Percentiles rank a stretch among this genome's conserved stretches.
Conservation (phyloP, 2,329 filamentous ascomycete species). For the Aspergillus neotritici region DNA sequence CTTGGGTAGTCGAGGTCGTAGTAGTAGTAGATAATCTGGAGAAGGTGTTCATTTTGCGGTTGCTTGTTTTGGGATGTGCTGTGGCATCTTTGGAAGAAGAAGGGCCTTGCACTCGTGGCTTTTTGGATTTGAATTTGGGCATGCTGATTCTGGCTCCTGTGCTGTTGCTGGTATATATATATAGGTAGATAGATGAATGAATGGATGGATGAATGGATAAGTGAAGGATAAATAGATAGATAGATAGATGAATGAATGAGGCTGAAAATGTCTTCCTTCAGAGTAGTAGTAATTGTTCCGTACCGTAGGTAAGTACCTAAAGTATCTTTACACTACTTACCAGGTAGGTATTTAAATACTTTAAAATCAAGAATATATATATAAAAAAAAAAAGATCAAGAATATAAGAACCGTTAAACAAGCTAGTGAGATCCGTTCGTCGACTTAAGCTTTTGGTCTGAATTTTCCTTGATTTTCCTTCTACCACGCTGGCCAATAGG, state of each 20-base stretch:
- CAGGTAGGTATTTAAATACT: neutral
- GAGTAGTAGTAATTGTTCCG: too few species aligned
- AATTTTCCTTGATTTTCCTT: neutral
- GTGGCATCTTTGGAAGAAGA: neutral
- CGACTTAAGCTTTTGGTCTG: too few species aligned
- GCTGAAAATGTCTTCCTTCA: too few species aligned
- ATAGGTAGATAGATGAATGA: neutral
- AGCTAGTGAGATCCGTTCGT: too few species aligned
- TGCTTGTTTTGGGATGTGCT: conserved; percentile 7
- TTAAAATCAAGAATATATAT: neutral
- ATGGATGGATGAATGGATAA: too few species aligned
- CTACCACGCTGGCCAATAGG: neutral
- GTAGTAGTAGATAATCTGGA: conserved; percentile 20
- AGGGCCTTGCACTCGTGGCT: conserved; percentile 9
- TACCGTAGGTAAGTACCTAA: too few species aligned
- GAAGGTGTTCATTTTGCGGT: conserved; percentile 27
- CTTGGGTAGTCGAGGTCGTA: neutral
- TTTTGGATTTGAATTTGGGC: conserved; percentile 23
- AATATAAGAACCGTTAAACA: too few species aligned
- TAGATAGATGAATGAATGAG: too few species aligned
- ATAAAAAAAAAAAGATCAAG: neutral
- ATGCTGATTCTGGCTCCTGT: conserved; percentile 5
- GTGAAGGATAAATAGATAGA: too few species aligned
- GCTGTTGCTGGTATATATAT: too few species aligned
- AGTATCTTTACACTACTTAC: too few species aligned